Conservation (phyloP, 208 protist genomes). For the Trichomonas tenax region DNA sequence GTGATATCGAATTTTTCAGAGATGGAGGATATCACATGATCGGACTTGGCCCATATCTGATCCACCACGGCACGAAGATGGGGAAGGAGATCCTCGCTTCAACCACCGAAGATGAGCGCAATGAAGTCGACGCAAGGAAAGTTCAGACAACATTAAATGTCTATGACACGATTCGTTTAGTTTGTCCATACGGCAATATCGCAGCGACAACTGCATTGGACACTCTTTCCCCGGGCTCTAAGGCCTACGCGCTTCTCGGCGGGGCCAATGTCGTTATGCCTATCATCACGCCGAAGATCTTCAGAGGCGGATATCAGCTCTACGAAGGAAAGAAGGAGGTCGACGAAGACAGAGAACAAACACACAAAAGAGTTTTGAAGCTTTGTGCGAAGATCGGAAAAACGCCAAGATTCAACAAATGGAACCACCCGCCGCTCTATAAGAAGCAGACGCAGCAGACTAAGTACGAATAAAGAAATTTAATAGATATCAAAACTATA, state of each 20-base stretch:
- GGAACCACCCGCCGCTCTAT: not conserved
- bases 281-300: constrained; percentile 44
- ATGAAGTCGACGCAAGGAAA: constrained; percentile 11
- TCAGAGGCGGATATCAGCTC: constrained; percentile 42
- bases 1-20: constrained; percentile 41
- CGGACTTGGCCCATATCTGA: constrained; percentile 47
- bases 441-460: too few species aligned
- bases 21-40: constrained; percentile 45
- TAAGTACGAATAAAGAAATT: too few species aligned
- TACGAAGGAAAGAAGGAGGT: constrained; percentile 40
- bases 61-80: constrained; percentile 13
- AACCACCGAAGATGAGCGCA: constrained; percentile 30
- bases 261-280: constrained; percentile 47
- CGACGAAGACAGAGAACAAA: not conserved
- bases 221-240: constrained; percentile 1
- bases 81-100: not conserved
- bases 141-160: constrained; percentile 31
- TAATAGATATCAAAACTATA: too few species aligned
- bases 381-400: not conserved
- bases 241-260: not conserved
- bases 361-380: not conserved
- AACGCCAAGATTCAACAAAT: not conserved
- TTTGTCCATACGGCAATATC: constrained; percentile 39
- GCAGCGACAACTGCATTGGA: constrained; percentile 46
- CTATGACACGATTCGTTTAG: constrained; percentile 32